phyloP scores from a whole-genome alignment of 768 basidiomycete species.

The Antrodiella citrinella region DNA sequence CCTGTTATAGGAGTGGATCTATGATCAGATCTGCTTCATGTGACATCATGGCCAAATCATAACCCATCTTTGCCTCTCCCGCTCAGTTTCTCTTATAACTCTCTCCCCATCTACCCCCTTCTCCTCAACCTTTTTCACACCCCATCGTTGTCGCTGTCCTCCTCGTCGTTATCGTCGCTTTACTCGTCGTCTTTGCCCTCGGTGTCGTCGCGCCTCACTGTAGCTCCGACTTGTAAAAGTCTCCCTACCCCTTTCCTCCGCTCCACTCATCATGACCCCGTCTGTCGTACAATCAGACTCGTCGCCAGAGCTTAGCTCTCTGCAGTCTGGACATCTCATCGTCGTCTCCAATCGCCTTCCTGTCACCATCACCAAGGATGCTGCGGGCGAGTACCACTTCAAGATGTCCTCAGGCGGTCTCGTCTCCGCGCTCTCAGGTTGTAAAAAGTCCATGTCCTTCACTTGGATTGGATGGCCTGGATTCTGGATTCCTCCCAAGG shows the following conservation, averaged over 20 bases:
- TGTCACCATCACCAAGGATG: constrained; percentile 93
- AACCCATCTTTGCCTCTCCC: neutral
- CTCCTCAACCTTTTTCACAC: neutral
- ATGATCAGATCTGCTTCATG: neutral
- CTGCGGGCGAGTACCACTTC: constrained; percentile 89
- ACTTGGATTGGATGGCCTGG: constrained; percentile 98
- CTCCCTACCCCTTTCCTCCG: neutral
- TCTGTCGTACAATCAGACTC: constrained; percentile 1
- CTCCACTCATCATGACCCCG: constrained; percentile 2
- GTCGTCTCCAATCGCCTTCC: constrained; percentile 95
- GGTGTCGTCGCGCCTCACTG: neutral
- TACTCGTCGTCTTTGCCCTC: neutral
- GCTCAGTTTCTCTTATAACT: neutral
- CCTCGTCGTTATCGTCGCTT: neutral
- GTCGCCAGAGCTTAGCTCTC: constrained; percentile 21
- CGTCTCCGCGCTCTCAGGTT: constrained; percentile 92
- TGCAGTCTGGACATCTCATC: constrained; percentile 66
- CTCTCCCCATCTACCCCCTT: neutral
- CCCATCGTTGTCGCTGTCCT: neutral
- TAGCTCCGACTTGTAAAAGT: neutral
- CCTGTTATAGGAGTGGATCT: neutral
- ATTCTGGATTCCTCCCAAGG: constrained; percentile 88
- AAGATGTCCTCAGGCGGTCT: constrained; percentile 99
- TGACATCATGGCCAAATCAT: constrained; percentile 3
- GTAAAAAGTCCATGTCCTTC: constrained; percentile 97